Evolutionary conservation across 495 filamentous ascomycete species (phyloP).

Genomic region (Alectoria sarmentosa): DNA sequence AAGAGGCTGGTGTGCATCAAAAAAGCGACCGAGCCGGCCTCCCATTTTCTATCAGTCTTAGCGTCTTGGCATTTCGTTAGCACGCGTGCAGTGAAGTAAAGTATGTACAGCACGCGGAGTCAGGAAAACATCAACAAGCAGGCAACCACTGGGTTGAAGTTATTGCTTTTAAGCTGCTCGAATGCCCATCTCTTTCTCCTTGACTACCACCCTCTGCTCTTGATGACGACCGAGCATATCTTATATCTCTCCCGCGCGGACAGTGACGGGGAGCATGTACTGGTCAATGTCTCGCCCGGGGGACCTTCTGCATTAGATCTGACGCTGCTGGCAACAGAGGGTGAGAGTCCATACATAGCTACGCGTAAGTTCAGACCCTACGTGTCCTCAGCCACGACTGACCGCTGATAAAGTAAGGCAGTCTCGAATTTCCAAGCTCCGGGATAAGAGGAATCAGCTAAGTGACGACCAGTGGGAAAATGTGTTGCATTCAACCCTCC

Average conservation of each 20-base stretch:
- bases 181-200: not conserved
- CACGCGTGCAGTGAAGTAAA: not conserved
- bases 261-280: slow-evolving; percentile 44
- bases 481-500: slow-evolving; percentile 34
- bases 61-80: slow-evolving; percentile 4
- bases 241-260: slow-evolving; percentile 51
- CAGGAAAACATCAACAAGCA: too few relatives aligned
- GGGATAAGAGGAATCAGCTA: slow-evolving; percentile 47
- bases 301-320: slow-evolving; percentile 49
- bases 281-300: slow-evolving; percentile 48
- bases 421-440: slow-evolving; percentile 37
- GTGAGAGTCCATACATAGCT: slow-evolving; percentile 50
- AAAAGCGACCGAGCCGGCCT: not conserved
- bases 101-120: too few relatives aligned
- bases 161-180: not conserved
- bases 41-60: not conserved
- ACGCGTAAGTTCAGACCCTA: slow-evolving; percentile 39
- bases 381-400: slow-evolving; percentile 20
- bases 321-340: slow-evolving; percentile 62
- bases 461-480: slow-evolving; percentile 51
- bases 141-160: too few relatives aligned
- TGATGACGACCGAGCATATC: slow-evolving; percentile 33
- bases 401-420: slow-evolving; percentile 42
- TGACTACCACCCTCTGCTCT: slow-evolving; percentile 14
- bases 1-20: slow-evolving; percentile 7